Conservation (phyloP, 352 stramenopile species). For the Phytophthora citrophthora region DNA sequence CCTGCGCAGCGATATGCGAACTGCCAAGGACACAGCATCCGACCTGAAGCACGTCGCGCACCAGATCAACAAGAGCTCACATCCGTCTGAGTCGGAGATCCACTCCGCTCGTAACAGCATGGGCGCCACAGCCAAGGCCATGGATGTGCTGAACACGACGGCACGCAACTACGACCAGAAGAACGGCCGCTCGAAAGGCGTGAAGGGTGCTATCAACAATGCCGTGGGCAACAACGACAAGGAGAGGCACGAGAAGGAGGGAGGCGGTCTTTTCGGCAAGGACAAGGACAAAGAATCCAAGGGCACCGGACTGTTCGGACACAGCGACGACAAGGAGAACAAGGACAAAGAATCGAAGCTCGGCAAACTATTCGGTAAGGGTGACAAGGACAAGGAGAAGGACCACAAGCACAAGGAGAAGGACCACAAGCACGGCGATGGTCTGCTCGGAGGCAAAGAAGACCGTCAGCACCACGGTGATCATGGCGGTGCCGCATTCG, state of each 20-base stretch:
- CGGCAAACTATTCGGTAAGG: conserved; percentile 8
- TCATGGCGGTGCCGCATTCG: conserved; percentile 2
- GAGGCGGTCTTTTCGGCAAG: conserved; percentile 8
- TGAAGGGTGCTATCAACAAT: conserved; percentile 27
- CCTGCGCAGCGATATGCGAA: conserved; percentile 24
- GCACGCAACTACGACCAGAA: conserved; percentile 28
- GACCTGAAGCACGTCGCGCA: conserved; percentile 25
- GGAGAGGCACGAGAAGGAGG: conserved; percentile 17
- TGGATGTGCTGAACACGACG: conserved; percentile 22
- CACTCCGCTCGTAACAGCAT: conserved; percentile 18
- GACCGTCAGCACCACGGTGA: conserved; percentile 1
- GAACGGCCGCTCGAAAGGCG: conserved; percentile 23
- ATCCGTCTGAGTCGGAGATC: conserved; percentile 16
- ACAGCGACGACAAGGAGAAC: conserved; percentile 5
- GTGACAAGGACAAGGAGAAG: conserved; percentile 12
- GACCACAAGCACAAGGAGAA: conserved; percentile 16
- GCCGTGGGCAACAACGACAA: conserved; percentile 22
- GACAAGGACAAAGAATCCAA: not conserved
- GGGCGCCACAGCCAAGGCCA: conserved; percentile 19
- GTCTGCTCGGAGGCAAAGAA: conserved; percentile 4
- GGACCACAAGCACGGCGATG: conserved; percentile 7
- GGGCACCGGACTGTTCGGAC: not conserved
- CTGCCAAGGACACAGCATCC: conserved; percentile 22
- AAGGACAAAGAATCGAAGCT: conserved; percentile 20
- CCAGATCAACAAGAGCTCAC: conserved; percentile 18